Evolutionary conservation across 2,329 filamentous ascomycete genomes (phyloP), one percentile per base, ranked within the genome.

Genomic region (Diaporthe velutina): DNA sequence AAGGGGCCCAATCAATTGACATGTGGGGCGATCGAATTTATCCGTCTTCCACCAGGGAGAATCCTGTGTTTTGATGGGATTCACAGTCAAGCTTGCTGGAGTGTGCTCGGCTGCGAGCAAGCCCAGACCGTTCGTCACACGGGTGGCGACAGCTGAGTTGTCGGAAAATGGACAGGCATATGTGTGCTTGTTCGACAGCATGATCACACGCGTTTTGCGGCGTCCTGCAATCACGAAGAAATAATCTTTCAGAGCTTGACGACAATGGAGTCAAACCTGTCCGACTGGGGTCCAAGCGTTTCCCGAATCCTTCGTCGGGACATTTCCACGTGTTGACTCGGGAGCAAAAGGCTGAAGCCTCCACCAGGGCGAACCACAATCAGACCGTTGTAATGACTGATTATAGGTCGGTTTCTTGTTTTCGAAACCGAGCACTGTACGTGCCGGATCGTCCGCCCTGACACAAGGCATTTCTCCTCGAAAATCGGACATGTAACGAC

Each of bases 11-110:
- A 68, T 40, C 48, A 68, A 54, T 67, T 68, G 64, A 54, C 64
- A 30, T 68, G 64, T 68, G 48, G 48, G 64, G 33, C 64, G 64
- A 54, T 68, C 64, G 48, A 40, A 68, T 54, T 68, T 40, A 68
- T 68, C 64, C 48, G 64, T 54, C 33, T 54, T 33, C 40, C n/a
- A 68, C 10, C 33, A 68, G 64, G 45, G 64, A 52, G 30, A 67
- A 67, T 67, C 64, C 64, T 30, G 30, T 52, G 30, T 52, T 38
- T 52, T n/a, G 30, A 38, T 52, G 30, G 64, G 48, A 54, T 40
- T 68, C 15, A 38, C 64, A 68, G n/a, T 25, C 48, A 40, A 68
- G 60, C 48, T 33, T 54, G 48, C 48, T 40, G 9, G 15, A 52
- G n/a, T 28, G 13, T 54, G 22, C 64, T 68, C 40, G 33, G 48